Evolutionary conservation across 495 filamentous ascomycete genomes (phyloP).

Genomic region (Neurospora tetraspora): DNA sequence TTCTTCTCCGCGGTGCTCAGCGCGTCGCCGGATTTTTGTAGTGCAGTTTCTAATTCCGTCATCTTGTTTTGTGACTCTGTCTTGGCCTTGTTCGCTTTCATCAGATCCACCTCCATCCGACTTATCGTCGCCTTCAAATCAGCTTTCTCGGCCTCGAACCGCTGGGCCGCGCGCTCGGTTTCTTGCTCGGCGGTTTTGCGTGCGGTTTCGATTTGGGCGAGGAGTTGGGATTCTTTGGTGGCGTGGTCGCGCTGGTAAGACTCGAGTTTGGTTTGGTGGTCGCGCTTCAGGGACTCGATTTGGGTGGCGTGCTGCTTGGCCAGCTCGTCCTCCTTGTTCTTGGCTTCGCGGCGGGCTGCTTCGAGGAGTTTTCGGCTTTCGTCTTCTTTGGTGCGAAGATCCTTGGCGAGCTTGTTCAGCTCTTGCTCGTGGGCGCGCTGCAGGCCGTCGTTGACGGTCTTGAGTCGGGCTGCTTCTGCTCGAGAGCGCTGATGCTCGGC

Average conservation of each 20-base stretch:
- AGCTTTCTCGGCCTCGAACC: slow-evolving; percentile 49
- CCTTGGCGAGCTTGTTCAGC: slow-evolving; percentile 16
- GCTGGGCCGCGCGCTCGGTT: slow-evolving; percentile 25
- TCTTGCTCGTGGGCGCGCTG: slow-evolving; percentile 56
- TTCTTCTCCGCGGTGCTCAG: slow-evolving; percentile 1
- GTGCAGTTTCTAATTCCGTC: slow-evolving; percentile 5
- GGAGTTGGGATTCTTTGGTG: background rate
- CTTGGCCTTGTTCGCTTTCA: slow-evolving; percentile 48
- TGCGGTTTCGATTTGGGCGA: background rate
- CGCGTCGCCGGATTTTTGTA: background rate
- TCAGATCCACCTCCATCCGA: slow-evolving; percentile 48
- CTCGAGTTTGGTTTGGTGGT: slow-evolving; percentile 3
- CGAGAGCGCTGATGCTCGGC: slow-evolving; percentile 55
- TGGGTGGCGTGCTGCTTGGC: slow-evolving; percentile 24
- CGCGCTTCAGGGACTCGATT: background rate
- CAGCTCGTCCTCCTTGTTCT: slow-evolving; percentile 20
- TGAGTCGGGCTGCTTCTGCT: slow-evolving; percentile 58
- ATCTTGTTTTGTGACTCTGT: slow-evolving; percentile 11
- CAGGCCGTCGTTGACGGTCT: slow-evolving; percentile 59
- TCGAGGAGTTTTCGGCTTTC: background rate
- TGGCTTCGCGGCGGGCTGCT: background rate
- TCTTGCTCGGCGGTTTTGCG: slow-evolving; percentile 30
- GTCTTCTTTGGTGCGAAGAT: slow-evolving; percentile 18
- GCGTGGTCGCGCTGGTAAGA: slow-evolving; percentile 10
- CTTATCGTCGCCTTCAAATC: slow-evolving; percentile 51